A percentile compares a stretch with the other conserved stretches of the same genome.
Evolutionary conservation across 2,329 filamentous ascomycete species (phyloP).

Genomic region (Gyromitra esculenta): DNA sequence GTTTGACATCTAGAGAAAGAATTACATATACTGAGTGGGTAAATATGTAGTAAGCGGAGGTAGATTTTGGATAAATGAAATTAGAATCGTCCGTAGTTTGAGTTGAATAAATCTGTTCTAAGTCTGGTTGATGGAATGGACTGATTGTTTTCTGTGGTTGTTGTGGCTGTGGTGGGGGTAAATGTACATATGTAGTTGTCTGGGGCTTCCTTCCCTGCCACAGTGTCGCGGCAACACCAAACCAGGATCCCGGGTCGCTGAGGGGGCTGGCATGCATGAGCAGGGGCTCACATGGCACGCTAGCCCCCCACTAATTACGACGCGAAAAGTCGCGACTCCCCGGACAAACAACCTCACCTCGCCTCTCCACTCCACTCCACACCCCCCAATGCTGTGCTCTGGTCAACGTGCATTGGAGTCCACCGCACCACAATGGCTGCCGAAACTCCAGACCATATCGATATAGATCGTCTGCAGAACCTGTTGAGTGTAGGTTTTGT

Average conservation of each 20-base stretch:
- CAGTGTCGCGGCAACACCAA: not conserved
- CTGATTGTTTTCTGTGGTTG: no score
- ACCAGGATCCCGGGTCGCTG: not conserved
- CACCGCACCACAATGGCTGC: conserved; percentile 16
- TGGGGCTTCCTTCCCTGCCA: no score
- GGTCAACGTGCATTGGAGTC: not conserved
- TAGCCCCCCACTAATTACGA: not conserved
- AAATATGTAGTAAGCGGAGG: no score
- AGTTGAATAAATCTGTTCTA: no score
- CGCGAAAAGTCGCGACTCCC: conserved; percentile 5
- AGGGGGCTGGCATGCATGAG: not conserved
- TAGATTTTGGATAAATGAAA: no score
- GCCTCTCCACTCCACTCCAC: not conserved
- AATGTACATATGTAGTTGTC: no score
- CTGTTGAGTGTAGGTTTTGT: conserved; percentile 37
- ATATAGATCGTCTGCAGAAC: conserved; percentile 36
- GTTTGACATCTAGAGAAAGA: no score
- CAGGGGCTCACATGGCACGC: conserved; percentile 1
- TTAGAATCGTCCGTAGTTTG: no score
- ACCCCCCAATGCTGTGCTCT: not conserved
- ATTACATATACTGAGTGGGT: no score
- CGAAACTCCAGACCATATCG: conserved; percentile 31
- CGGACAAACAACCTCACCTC: not conserved
- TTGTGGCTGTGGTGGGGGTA: no score
- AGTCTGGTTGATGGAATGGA: no score